A percentile compares a stretch with the other conserved stretches of the same genome.
Conservation (phyloP, 2,329 filamentous ascomycete species). For the Dactylellina cionopaga region DNA sequence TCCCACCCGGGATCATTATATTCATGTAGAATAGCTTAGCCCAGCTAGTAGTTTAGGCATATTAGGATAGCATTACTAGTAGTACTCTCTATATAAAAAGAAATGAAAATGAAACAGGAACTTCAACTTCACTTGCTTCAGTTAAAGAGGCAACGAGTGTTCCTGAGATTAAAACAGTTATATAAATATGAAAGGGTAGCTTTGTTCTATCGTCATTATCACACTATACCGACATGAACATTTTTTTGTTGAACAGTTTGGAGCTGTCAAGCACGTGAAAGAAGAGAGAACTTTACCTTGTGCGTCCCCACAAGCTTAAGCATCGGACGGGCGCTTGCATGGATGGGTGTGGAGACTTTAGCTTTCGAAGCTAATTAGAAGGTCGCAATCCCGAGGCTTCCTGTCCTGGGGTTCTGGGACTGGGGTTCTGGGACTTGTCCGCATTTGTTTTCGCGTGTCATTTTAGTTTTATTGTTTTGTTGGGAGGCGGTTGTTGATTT, state of each 20-base stretch:
- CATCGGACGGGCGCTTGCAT: too few species aligned
- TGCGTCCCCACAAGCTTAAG: too few species aligned
- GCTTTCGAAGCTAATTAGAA: too few species aligned
- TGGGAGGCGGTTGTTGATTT: slow-evolving; percentile 5
- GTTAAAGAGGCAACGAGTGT: slow-evolving; percentile 30
- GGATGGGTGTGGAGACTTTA: neutral
- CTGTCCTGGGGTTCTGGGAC: too few species aligned
- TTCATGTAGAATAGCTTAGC: slow-evolving; percentile 53
- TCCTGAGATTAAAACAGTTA: slow-evolving; percentile 6
- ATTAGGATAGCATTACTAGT: slow-evolving; percentile 3
- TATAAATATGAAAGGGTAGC: neutral
- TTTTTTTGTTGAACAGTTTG: too few species aligned
- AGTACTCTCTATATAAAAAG: neutral
- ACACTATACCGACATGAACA: too few species aligned
- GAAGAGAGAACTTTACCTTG: too few species aligned
- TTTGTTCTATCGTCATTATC: too few species aligned
- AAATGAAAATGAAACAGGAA: slow-evolving; percentile 8
- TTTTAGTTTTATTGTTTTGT: slow-evolving; percentile 32
- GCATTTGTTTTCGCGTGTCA: too few species aligned
- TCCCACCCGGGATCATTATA: slow-evolving; percentile 2
- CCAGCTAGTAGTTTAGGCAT: neutral
- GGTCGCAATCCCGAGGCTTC: slow-evolving; percentile 18
- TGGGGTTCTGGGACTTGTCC: too few species aligned
- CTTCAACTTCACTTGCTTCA: slow-evolving; percentile 10
- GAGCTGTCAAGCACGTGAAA: too few species aligned